Percentiles rank a stretch among this genome's conserved stretches.
These are phyloP conservation scores for Pyricularia pennisetigena DNA, from an alignment of 2,329 filamentous ascomycete species.

Conservation along the genomic window DNA sequence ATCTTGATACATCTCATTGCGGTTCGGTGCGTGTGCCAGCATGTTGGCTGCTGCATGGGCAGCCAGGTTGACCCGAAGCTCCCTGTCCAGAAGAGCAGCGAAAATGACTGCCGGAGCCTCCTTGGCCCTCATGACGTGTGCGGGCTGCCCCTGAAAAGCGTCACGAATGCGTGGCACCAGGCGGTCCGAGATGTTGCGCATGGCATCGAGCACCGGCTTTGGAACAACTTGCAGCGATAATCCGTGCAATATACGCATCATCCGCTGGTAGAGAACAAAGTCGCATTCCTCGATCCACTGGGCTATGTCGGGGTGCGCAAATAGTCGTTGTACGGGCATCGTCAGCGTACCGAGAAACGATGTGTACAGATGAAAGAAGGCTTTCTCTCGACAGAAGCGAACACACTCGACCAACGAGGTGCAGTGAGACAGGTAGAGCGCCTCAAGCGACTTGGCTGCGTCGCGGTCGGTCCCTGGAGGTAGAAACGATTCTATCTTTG, in stretches of 20 bases:
- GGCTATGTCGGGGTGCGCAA: constrained; percentile 70
- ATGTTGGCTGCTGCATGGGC: constrained; percentile 92
- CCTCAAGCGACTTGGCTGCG: constrained; percentile 73
- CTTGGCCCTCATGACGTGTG: constrained; percentile 79
- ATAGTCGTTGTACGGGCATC: constrained; percentile 89
- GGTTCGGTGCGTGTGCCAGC: constrained; percentile 78
- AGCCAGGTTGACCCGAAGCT: constrained; percentile 83
- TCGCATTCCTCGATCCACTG: constrained; percentile 95
- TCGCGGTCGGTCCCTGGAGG: constrained; percentile 77
- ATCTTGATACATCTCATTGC: constrained; percentile 92
- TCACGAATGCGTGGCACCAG: constrained; percentile 74
- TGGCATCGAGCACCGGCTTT: constrained; percentile 73
- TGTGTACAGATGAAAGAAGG: constrained; percentile 88
- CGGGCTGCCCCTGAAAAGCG: constrained; percentile 76
- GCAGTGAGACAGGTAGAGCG: constrained; percentile 88
- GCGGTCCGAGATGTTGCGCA: constrained; percentile 75
- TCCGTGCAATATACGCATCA: constrained; percentile 86
- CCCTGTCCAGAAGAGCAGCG: constrained; percentile 73
- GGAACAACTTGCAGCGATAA: constrained; percentile 87
- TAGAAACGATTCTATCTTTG: constrained; percentile 74
- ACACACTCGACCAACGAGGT: constrained; percentile 94
- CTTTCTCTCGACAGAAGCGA: constrained; percentile 92
- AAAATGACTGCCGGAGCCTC: constrained; percentile 84
- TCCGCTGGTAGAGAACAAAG: constrained; percentile 91
- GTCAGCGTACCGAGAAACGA: constrained; percentile 95